Conservation (phyloP, 306 rosid species). For the Clitoria ternatea region DNA sequence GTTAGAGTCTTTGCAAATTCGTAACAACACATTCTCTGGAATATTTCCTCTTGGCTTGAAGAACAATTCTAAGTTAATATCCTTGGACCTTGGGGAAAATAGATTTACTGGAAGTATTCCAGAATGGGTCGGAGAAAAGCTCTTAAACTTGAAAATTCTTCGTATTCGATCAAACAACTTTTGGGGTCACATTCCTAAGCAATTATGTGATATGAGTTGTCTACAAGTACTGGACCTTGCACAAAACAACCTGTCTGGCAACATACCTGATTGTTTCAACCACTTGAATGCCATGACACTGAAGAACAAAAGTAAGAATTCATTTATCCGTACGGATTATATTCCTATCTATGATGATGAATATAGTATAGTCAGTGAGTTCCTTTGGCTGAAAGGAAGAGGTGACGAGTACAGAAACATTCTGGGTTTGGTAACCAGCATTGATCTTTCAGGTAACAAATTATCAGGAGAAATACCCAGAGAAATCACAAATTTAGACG, state of each 20-base stretch:
- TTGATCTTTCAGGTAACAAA: not conserved
- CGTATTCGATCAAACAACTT: not conserved
- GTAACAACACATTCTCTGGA: not conserved
- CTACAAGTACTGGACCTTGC: slow-evolving; percentile 27
- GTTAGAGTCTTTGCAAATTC: not conserved
- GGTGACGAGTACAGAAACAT: not conserved
- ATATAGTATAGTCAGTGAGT: not conserved
- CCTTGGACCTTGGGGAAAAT: not conserved
- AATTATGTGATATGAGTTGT: not conserved
- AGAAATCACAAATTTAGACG: not conserved
- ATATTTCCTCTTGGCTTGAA: not conserved
- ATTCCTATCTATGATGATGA: too few species aligned
- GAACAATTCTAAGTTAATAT: not conserved
- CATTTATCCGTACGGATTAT: not conserved
- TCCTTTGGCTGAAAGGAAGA: not conserved
- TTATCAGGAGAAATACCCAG: not conserved
- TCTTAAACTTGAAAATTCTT: not conserved
- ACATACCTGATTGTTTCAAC: slow-evolving; percentile 26
- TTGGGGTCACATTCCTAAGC: not conserved
- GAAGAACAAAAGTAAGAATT: not conserved
- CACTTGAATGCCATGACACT: slow-evolving; percentile 12
- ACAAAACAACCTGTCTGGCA: slow-evolving; percentile 11
- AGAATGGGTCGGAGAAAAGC: not conserved
- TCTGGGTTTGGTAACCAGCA: not conserved
- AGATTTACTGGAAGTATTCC: not conserved